These are phyloP conservation scores for Gleditsia sinensis DNA, from an alignment of 306 rosid species.

Conservation along the genomic window DNA sequence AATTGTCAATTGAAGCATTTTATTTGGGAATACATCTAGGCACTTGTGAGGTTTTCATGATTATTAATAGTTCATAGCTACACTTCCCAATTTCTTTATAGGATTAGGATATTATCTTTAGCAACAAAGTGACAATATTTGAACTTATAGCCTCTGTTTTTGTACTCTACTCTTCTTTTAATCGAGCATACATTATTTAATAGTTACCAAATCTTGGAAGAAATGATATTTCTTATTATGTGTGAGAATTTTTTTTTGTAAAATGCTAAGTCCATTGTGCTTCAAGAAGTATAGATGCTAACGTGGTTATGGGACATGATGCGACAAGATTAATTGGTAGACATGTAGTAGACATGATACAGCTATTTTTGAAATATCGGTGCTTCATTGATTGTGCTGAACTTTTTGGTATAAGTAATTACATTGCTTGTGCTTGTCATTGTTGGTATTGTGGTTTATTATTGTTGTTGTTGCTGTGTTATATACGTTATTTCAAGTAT, in stretches of 20 bases:
- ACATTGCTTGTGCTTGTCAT: background rate
- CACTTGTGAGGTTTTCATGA: background rate
- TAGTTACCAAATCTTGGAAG: background rate
- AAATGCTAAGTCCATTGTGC: background rate
- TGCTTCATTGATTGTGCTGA: too few species aligned
- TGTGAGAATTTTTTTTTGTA: background rate
- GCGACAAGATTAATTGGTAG: too few species aligned
- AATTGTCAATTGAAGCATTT: too few species aligned
- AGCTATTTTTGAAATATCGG: too few species aligned
- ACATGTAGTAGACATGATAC: too few species aligned
- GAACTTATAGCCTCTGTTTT: background rate
- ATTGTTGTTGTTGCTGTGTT: background rate
- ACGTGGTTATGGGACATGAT: too few species aligned
- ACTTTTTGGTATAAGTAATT: background rate
- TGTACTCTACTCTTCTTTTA: background rate
- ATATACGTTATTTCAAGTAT: background rate
- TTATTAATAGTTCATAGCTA: background rate
- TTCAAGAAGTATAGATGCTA: too few species aligned
- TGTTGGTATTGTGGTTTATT: background rate
- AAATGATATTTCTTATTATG: background rate
- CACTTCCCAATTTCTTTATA: background rate
- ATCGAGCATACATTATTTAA: too few species aligned
- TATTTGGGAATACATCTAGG: too few species aligned
- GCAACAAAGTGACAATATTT: background rate
- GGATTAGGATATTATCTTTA: background rate